Base-by-base conservation (phyloP, 768 basidiomycete genomes). In the Postia placenta region DNA sequence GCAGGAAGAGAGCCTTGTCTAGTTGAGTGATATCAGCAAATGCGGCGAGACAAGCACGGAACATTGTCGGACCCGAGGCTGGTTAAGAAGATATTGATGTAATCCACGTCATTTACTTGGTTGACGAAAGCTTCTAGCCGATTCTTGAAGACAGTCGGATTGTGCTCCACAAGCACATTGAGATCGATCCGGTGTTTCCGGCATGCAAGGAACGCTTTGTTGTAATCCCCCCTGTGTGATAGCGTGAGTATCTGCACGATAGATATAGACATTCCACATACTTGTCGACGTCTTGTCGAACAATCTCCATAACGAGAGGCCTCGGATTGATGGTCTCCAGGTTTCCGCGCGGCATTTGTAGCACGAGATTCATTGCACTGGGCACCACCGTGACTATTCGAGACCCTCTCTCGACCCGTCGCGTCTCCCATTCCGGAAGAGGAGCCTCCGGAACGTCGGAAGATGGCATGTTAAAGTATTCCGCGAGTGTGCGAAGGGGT, bases 301-400 rank as follows among this genome's bases (percentile, higher is more conserved):
- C 84, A 4, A 91, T 84, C 48, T 84, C 78, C 73, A 96, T 81
- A 15, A 97, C 93, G 57, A 99, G 67, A 11, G 94, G 88, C 37
- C 96, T 74, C 2, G 96, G 96, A 58, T 87, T 91, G 46, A 99
- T 84, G 1, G 92, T 97, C 70, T 99, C 96, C 52, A 99, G 62
- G 66, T 98, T 98, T 1, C 96, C 96, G 55, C 96, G 72, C 0
- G 95, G 96, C 95, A 98, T 98, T 67, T 99, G 96, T 9, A 99
- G 69, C 0, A 98, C 88, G 27, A 99, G 66, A 57, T 78, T 83
- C 90, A 94, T 97, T 6, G 81, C 69, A 50, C 85, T 92, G 0
- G 93, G 86, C 0, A 96, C 85, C 11, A 85, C 87, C 0, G 85
- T 81, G 3, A 98, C 92, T 27, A 97, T 93, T 50, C 85, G 70